Evolutionary conservation across 176 grass and related monocot species (phyloP), one percentile per base, ranked within the genome.

Genomic region (Triticum timopheevii): DNA sequence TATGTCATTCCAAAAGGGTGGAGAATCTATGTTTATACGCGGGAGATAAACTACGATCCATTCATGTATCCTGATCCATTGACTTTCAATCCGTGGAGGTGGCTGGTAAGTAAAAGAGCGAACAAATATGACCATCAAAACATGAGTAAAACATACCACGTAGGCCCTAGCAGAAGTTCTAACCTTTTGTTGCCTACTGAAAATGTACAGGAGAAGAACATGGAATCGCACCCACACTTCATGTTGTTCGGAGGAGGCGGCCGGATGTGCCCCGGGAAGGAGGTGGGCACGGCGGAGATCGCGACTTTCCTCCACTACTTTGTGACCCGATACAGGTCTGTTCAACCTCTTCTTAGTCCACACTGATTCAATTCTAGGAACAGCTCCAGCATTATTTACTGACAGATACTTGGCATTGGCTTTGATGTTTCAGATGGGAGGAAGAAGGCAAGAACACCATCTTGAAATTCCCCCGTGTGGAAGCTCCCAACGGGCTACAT

Each of bases 21-120:
- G 97, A 96, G 90, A 85, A 96, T 99, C 69, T 99, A 99, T 93
- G 97, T 99, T 3, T 99, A 94, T 90, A 96, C 94, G 31, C 88
- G 94, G 70, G 97, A 99, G 86, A 99, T 99, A 82, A 99, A 99
- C 42, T 99, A 99, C 69, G 97, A 99, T 63, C 92, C 92, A 3
- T 87, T 77, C 45, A 42, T 99, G 80, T 99, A 99, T 83, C 86
- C 89, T 30, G 97, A 99, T 25, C 94, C 97, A 0, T 87, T 88
- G 73, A 75, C 86, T 8, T 99, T 99, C 92, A 93, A 99, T 77
- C 97, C 97, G 81, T 96, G 94, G 97, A 96, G 94, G 87, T 99
- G 97, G 97, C 87, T 94, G 94, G 97, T 99, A 92, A 86, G 97
- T 58, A 52, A 65, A 27, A 23, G 24, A 67, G 25, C 82, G 24